Percentiles rank a stretch among this genome's conserved stretches.
Evolutionary conservation across 2,329 filamentous ascomycete genomes (phyloP).

Genomic region (Penicillium sp.): DNA sequence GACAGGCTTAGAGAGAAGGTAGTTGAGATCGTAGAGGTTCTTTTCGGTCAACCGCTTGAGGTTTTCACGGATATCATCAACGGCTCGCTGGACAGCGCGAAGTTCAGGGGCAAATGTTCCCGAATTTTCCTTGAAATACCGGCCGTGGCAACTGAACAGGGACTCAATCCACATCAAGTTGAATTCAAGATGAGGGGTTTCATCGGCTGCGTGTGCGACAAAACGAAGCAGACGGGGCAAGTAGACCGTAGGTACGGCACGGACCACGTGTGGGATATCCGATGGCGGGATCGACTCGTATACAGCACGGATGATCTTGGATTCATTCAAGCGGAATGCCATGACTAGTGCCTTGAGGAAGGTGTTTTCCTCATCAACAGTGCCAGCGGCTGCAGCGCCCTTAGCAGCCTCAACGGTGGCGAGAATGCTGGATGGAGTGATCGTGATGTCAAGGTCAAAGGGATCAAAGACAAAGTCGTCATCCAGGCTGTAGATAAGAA

Average conservation of each 20-base stretch:
- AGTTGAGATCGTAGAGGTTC: slow-evolving; percentile 87
- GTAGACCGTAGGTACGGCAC: slow-evolving; percentile 79
- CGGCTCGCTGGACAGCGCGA: slow-evolving; percentile 75
- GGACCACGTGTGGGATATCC: slow-evolving; percentile 76
- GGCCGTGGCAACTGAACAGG: slow-evolving; percentile 75
- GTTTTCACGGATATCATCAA: slow-evolving; percentile 78
- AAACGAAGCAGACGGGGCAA: slow-evolving; percentile 82
- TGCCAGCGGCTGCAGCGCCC: slow-evolving; percentile 33
- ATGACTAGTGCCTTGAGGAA: slow-evolving; percentile 93
- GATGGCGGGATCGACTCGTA: slow-evolving; percentile 78
- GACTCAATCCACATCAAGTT: slow-evolving; percentile 91
- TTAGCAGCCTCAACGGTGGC: slow-evolving; percentile 62
- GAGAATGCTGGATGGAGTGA: slow-evolving; percentile 84
- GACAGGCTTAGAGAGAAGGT: slow-evolving; percentile 62
- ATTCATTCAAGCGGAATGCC: slow-evolving; percentile 93
- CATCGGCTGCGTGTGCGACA: slow-evolving; percentile 82
- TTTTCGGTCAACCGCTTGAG: slow-evolving; percentile 80
- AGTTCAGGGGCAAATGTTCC: slow-evolving; percentile 81
- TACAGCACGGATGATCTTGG: slow-evolving; percentile 75
- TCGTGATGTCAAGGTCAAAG: slow-evolving; percentile 90
- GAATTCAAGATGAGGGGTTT: slow-evolving; percentile 91
- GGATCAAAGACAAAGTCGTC: slow-evolving; percentile 84
- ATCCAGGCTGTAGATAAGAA: slow-evolving; percentile 91
- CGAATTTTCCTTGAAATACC: slow-evolving; percentile 78
- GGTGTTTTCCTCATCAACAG: slow-evolving; percentile 67